Evolutionary conservation across 306 rosid genomes (phyloP).

Genomic region (Casuarina cunninghamiana): DNA sequence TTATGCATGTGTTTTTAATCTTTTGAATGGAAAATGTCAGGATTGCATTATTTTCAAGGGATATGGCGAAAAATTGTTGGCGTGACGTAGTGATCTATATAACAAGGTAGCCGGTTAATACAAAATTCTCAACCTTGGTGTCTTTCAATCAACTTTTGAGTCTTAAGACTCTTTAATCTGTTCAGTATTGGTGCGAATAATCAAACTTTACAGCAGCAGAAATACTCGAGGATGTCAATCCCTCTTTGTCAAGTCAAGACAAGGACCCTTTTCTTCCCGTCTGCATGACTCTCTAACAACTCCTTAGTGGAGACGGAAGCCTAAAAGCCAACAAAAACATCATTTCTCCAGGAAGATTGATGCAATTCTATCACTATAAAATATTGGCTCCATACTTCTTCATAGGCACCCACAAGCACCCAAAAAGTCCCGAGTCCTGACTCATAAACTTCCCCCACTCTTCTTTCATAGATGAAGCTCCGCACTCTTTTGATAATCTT

Average conservation of each 20-base stretch:
- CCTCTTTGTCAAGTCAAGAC: neutral
- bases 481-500: slow-evolving; percentile 19
- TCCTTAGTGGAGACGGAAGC: neutral
- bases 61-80: no score
- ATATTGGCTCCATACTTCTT: neutral
- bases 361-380: neutral
- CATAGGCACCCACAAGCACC: no score
- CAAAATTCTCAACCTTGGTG: neutral
- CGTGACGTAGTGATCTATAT: no score
- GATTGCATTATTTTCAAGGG: no score
- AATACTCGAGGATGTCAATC: neutral
- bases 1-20: no score
- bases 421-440: no score
- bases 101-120: neutral
- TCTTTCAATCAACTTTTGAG: neutral
- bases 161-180: neutral
- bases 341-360: neutral
- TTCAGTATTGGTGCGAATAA: neutral
- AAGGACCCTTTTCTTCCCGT: neutral
- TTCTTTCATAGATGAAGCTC: slow-evolving; percentile 19
- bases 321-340: neutral
- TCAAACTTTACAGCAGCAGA: no score
- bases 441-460: neutral
- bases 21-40: no score
- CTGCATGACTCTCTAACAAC: neutral